Conservation (phyloP, 2,329 filamentous ascomycete genomes). For the Aspergillaceae sp. region DNA sequence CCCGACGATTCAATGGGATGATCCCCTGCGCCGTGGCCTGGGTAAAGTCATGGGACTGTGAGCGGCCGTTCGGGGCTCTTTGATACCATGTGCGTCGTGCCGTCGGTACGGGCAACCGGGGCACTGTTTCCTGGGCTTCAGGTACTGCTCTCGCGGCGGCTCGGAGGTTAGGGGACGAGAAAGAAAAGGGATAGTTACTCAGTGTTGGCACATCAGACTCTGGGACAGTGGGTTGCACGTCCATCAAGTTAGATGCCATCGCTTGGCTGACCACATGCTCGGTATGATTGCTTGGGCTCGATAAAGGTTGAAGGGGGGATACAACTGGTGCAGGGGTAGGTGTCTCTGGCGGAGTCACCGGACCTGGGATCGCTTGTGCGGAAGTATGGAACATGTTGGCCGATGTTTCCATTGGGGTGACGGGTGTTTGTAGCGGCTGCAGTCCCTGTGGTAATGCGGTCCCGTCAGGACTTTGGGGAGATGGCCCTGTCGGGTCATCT, state of each 20-base stretch:
- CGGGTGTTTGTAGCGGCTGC: neutral
- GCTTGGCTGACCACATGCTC: conserved; percentile 1
- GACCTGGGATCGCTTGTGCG: neutral
- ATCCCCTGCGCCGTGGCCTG: conserved; percentile 3
- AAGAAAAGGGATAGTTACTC: conserved; percentile 21
- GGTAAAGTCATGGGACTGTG: conserved; percentile 13
- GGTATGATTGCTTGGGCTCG: neutral
- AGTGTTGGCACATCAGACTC: conserved; percentile 7
- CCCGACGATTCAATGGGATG: conserved; percentile 16
- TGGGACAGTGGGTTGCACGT: neutral
- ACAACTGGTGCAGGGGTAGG: neutral
- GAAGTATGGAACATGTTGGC: neutral
- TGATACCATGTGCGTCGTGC: conserved; percentile 1
- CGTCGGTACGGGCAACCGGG: neutral
- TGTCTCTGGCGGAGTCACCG: neutral
- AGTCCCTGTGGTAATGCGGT: conserved; percentile 1
- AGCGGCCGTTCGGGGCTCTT: conserved; percentile 7
- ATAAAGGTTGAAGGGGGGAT: neutral
- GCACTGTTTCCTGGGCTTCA: conserved; percentile 4
- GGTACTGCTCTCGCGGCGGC: conserved; percentile 9
- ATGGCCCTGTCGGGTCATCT: conserved; percentile 4
- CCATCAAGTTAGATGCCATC: conserved; percentile 2
- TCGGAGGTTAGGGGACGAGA: conserved; percentile 27
- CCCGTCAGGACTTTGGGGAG: conserved; percentile 1
- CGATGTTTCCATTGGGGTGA: neutral